These are phyloP conservation scores for Dendrostoma leiphaemia DNA, from an alignment of 2,329 filamentous ascomycete species.

Conservation along the genomic window DNA sequence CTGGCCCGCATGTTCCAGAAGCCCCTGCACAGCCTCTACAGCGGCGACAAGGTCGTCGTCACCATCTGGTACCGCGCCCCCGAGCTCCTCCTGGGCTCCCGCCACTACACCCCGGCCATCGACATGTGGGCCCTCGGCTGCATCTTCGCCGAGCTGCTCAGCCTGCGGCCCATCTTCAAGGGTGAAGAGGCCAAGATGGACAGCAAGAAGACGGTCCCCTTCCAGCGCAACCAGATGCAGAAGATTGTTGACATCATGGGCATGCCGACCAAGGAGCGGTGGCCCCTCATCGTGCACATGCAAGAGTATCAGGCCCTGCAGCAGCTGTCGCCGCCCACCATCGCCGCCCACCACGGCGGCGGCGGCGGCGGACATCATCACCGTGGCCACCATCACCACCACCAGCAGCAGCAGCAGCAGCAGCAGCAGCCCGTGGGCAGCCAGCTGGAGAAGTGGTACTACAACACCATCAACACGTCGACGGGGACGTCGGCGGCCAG, in stretches of 20 bases:
- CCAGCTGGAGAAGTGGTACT: conserved; percentile 78
- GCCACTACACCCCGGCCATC: conserved; percentile 96
- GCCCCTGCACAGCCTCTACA: conserved; percentile 85
- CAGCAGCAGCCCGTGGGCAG: conserved; percentile 30
- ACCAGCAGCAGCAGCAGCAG: conserved; percentile 23
- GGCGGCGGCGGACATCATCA: conserved; percentile 39
- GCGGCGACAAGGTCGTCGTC: conserved; percentile 95
- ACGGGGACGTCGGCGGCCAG: conserved; percentile 42
- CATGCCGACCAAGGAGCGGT: conserved; percentile 81
- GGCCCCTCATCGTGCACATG: conserved; percentile 82
- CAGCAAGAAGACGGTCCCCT: conserved; percentile 93
- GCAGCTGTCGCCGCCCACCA: conserved; percentile 51
- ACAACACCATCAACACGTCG: conserved; percentile 63
- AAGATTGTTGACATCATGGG: conserved; percentile 98
- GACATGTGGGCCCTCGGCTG: conserved; percentile 98
- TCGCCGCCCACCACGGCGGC: conserved; percentile 41
- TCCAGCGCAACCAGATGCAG: conserved; percentile 98
- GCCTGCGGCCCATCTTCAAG: conserved; percentile 92
- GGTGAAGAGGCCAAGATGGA: conserved; percentile 99
- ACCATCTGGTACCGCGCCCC: conserved; percentile 99
- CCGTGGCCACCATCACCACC: conserved; percentile 46
- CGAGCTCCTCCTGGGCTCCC: conserved; percentile 83
- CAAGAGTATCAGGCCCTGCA: conserved; percentile 71
- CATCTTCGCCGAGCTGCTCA: conserved; percentile 93
- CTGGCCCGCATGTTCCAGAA: conserved; percentile 92